Evolutionary conservation across 1,139 yeast genomes (phyloP).

Genomic region (Ogataea hybrid): DNA sequence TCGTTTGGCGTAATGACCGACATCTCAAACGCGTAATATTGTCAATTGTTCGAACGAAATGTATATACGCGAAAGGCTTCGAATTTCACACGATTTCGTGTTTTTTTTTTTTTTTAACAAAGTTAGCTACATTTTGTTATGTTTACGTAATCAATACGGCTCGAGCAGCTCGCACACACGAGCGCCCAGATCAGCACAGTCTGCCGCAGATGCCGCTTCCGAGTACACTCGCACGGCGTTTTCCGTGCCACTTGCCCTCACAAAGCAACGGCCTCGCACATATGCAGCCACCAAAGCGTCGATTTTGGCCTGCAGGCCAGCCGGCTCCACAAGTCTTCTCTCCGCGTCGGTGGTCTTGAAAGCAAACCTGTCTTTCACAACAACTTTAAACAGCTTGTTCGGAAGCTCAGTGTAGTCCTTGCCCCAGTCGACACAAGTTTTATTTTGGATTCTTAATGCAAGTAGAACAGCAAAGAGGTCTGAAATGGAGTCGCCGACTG

Average conservation of each 20-base stretch:
- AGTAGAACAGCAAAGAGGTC: conserved; percentile 78
- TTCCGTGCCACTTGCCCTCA: conserved; percentile 97
- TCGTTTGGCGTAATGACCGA: conserved; percentile 1
- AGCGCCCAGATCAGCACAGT: conserved; percentile 54
- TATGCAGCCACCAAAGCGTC: conserved; percentile 61
- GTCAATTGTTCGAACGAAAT: background rate
- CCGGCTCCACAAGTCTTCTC: conserved; percentile 72
- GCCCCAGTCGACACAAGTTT: conserved; percentile 71
- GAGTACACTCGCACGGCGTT: conserved; percentile 96
- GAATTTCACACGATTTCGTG: conserved; percentile 1
- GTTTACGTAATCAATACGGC: conserved; percentile 6
- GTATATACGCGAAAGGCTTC: background rate
- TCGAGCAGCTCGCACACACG: conserved; percentile 48
- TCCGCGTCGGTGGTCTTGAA: conserved; percentile 92
- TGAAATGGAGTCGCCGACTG: conserved; percentile 96
- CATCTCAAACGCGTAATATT: conserved; percentile 5
- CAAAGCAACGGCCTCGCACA: conserved; percentile 78
- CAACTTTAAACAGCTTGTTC: conserved; percentile 74
- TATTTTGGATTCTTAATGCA: conserved; percentile 44
- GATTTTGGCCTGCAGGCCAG: conserved; percentile 71
- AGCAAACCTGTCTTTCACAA: conserved; percentile 75
- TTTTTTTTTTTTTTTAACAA: background rate
- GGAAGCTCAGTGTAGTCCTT: conserved; percentile 79
- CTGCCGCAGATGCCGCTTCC: conserved; percentile 63
- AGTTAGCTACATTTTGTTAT: too few relatives aligned